Base-by-base conservation (phyloP, 1,284 basidiomycete genomes). In the Trametes versicolor region DNA sequence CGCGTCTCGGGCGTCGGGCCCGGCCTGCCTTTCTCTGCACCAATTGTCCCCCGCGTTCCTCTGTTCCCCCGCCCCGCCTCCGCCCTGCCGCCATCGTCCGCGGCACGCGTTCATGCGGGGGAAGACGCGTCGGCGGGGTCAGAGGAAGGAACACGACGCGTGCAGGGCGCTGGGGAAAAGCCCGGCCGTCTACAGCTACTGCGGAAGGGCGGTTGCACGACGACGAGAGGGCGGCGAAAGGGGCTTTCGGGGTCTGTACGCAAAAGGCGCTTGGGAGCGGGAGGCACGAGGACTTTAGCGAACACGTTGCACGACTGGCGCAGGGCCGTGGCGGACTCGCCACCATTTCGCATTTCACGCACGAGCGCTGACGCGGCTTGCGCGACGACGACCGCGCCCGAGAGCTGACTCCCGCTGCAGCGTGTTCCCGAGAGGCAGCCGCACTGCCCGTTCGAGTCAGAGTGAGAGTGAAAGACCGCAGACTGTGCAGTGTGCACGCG, bases 241-340 rank as follows among this genome's bases (percentile, higher is more conserved):
- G 34, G 59, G 48, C 45, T 23, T 50, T 61, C 62, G 62, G 58
- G 29, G 45, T 37, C 61, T 60, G 63, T 62, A 55, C 32, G 58
- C 47, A 58, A n/a, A 45, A 51, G 51, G 60, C 62, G 62, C 59
- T 64, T 58, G 58, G 58, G 50, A 54, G 65, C 53, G 65, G 59
- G 58, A 58, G 58, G 62, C 53, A 64, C 52, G 66, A 49, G 60
- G 53, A n/a, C 43, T 12, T 62, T 57, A 62, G 60, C 65, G 68
- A 66, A 66, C 68, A 69, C 68, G 68, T 66, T 66, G 62, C 64
- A 63, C 59, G 67, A 58, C 64, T 41, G n/a, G 60, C 61, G 58
- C 57, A 54, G 63, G 62, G 62, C 65, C 54, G 50, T 60, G 55
- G 51, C 58, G 55, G 56, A 37, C 56, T 48, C 32, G 45, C 57